Percentiles rank a stretch among this genome's conserved stretches.
phyloP scores from a whole-genome alignment of 345 rosid genomes.

The Eucalyptus pauciflora region DNA sequence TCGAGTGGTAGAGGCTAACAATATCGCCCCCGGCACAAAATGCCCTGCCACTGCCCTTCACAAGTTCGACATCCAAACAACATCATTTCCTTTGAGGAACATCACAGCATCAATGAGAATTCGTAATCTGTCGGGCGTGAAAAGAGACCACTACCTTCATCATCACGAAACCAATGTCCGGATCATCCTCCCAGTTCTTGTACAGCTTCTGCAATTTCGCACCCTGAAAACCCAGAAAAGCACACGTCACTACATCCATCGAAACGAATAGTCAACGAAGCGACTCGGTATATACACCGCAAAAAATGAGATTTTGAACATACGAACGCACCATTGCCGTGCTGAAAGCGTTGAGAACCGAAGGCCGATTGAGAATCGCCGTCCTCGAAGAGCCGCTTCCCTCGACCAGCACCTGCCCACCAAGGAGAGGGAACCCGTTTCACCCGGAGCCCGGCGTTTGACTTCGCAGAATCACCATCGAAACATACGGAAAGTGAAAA shows the following conservation, averaged over 20 bases:
- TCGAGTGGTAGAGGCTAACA: constrained; percentile 50
- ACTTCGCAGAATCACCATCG: not conserved
- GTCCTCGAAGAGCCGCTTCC: constrained; percentile 57
- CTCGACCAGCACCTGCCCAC: constrained; percentile 57
- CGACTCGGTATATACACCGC: not conserved
- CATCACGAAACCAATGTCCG: constrained; percentile 59
- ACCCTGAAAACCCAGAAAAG: constrained; percentile 18
- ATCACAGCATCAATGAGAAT: not conserved
- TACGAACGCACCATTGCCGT: constrained; percentile 40
- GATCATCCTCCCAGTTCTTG: constrained; percentile 82
- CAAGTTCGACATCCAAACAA: not conserved
- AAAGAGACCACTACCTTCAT: constrained; percentile 42
- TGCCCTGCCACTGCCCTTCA: constrained; percentile 92
- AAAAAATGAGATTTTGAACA: not conserved
- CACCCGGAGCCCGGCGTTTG: not conserved
- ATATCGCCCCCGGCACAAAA: constrained; percentile 97
- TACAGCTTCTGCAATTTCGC: constrained; percentile 51
- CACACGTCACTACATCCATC: not conserved
- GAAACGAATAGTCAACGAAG: not conserved
- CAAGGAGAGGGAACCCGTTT: not conserved
- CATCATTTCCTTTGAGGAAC: not conserved
- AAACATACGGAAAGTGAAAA: not conserved
- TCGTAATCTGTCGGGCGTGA: not conserved
- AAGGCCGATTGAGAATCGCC: constrained; percentile 80
- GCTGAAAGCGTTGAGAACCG: constrained; percentile 75